Evolutionary conservation across 1,284 basidiomycete species (phyloP).

Genomic region (Phellinidium pouzarii): DNA sequence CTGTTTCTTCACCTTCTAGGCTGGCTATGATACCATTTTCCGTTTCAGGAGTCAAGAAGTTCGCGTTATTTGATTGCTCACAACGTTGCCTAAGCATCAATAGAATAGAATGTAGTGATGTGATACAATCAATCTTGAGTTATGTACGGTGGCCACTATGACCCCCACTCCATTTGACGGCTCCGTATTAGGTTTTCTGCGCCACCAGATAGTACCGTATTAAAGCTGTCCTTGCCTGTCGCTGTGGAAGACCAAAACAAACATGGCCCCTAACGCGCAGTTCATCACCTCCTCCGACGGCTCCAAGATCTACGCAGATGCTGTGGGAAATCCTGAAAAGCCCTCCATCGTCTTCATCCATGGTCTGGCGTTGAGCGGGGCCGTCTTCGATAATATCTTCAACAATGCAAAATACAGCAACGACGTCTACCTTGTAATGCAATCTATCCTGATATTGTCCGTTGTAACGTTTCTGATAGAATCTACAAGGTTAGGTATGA

Average conservation of each 20-base stretch:
- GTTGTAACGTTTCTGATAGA: neutral
- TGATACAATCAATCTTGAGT: too few relatives aligned
- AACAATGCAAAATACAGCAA: neutral
- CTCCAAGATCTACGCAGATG: slow-evolving; percentile 10
- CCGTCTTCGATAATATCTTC: slow-evolving; percentile 11
- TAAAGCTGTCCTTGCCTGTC: neutral
- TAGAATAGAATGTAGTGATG: too few relatives aligned
- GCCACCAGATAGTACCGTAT: too few relatives aligned
- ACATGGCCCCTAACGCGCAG: neutral
- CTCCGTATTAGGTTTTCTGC: too few relatives aligned
- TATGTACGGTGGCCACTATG: too few relatives aligned
- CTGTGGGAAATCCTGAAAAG: slow-evolving; percentile 1
- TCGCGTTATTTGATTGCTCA: too few relatives aligned
- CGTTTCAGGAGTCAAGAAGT: too few relatives aligned
- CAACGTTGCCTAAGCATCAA: too few relatives aligned
- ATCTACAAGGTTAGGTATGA: slow-evolving; percentile 10
- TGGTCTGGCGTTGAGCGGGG: slow-evolving; percentile 2
- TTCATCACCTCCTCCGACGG: slow-evolving; percentile 5
- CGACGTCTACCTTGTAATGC: neutral
- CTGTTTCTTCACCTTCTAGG: too few relatives aligned
- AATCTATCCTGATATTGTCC: neutral
- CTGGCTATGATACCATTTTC: too few relatives aligned
- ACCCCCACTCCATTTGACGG: too few relatives aligned
- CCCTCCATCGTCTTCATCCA: slow-evolving; percentile 14
- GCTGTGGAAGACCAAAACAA: neutral